phyloP scores from a whole-genome alignment of 148 eudicot genomes.

The Rhododendron williamsianum region DNA sequence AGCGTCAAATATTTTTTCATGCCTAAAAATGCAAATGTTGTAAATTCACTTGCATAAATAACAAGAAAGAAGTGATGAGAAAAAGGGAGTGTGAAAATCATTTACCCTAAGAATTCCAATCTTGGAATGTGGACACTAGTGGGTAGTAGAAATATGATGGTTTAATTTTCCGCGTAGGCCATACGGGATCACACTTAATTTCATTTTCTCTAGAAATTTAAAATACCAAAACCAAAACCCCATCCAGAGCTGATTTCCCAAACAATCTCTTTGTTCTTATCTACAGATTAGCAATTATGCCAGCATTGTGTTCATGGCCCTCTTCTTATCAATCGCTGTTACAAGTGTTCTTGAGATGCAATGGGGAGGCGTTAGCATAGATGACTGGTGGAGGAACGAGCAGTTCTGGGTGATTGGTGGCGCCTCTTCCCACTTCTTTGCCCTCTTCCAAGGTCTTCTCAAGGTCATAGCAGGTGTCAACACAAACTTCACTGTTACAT shows the following conservation, averaged over 20 bases:
- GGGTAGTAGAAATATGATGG: not conserved
- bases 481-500: constrained; percentile 94
- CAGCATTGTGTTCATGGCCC: constrained; percentile 80
- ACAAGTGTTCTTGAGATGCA: constrained; percentile 88
- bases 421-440: constrained; percentile 84
- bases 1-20: not conserved
- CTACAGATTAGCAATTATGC: constrained; percentile 96
- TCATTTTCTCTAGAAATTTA: not conserved
- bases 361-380: constrained; percentile 94
- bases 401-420: constrained; percentile 99
- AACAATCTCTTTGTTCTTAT: constrained; percentile 15
- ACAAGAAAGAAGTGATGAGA: not conserved
- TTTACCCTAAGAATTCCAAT: not conserved
- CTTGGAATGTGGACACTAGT: not conserved
- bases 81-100: not conserved
- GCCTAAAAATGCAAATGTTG: not conserved
- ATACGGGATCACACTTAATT: not conserved
- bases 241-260: not conserved
- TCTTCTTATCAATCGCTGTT: constrained; percentile 81
- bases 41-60: not conserved
- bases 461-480: constrained; percentile 92
- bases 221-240: not conserved
- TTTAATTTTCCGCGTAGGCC: not conserved
- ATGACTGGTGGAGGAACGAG: constrained; percentile 98
- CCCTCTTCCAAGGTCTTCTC: constrained; percentile 91